A percentile compares a stretch with the other conserved stretches of the same genome.
Evolutionary conservation across 2,329 filamentous ascomycete genomes (phyloP).

Genomic region (Scopulariopsis brevicaulis): DNA sequence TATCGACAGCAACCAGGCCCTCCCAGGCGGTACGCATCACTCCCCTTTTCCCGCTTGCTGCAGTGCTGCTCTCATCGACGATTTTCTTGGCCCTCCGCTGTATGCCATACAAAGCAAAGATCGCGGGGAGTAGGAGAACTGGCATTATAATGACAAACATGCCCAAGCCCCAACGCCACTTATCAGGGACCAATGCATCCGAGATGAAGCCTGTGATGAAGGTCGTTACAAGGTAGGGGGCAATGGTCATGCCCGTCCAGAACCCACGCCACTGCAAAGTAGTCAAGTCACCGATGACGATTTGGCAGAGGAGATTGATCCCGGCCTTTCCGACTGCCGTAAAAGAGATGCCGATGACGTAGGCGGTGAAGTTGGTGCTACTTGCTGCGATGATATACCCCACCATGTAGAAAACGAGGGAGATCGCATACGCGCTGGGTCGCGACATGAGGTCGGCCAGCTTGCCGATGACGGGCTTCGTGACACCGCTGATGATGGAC

Average conservation of each 20-base stretch:
- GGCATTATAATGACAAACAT: slow-evolving; percentile 47
- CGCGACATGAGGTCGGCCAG: slow-evolving; percentile 37
- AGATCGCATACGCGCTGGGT: slow-evolving; percentile 29
- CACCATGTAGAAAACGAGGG: slow-evolving; percentile 32
- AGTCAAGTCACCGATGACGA: slow-evolving; percentile 31
- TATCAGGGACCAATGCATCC: slow-evolving; percentile 22
- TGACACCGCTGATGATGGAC: slow-evolving; percentile 22
- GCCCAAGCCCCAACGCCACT: slow-evolving; percentile 42
- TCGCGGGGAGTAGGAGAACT: neutral
- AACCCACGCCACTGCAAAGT: slow-evolving; percentile 29
- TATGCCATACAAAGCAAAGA: slow-evolving; percentile 24
- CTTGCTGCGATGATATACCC: slow-evolving; percentile 53
- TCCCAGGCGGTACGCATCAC: slow-evolving; percentile 21
- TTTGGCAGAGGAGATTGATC: slow-evolving; percentile 24
- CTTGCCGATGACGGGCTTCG: slow-evolving; percentile 30
- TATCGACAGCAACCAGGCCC: neutral
- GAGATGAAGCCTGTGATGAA: slow-evolving; percentile 30
- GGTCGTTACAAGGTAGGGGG: slow-evolving; percentile 29
- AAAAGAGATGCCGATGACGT: slow-evolving; percentile 50
- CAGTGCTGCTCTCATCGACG: slow-evolving; percentile 27
- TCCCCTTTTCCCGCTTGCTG: slow-evolving; percentile 36
- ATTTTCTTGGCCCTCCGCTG: slow-evolving; percentile 35
- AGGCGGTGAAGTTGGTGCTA: slow-evolving; percentile 44
- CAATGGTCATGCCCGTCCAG: slow-evolving; percentile 27
- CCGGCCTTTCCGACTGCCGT: slow-evolving; percentile 48